Evolutionary conservation across 257 asterid species (phyloP).

Genomic region (Anisodus acutangulus): DNA sequence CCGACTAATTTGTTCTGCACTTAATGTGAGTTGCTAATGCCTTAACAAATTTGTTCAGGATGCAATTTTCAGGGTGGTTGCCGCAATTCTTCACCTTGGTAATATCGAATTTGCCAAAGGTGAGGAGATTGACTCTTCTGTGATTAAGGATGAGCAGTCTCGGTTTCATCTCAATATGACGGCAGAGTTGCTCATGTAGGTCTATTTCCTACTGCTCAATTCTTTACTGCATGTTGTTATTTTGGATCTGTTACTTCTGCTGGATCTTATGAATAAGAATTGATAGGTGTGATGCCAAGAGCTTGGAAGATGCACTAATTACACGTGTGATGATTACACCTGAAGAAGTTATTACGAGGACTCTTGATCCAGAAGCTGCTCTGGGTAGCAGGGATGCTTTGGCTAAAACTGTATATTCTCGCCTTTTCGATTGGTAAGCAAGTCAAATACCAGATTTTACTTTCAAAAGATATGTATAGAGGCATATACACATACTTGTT

Average conservation of each 20-base stretch:
- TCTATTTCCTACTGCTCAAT: slow-evolving; percentile 28
- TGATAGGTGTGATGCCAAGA: slow-evolving; percentile 88
- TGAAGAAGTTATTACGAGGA: slow-evolving; percentile 91
- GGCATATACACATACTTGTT: neutral
- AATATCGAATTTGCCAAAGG: slow-evolving; percentile 95
- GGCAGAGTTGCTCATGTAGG: slow-evolving; percentile 90
- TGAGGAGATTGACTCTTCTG: slow-evolving; percentile 92
- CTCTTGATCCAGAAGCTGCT: slow-evolving; percentile 95
- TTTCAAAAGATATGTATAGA: slow-evolving; percentile 25
- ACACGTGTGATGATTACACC: slow-evolving; percentile 99
- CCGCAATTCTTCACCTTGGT: slow-evolving; percentile 96
- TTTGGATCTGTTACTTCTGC: slow-evolving; percentile 21
- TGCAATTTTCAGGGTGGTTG: slow-evolving; percentile 92
- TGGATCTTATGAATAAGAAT: slow-evolving; percentile 37
- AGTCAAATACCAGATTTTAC: slow-evolving; percentile 7
- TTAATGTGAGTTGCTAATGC: slow-evolving; percentile 35
- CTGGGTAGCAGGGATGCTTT: slow-evolving; percentile 96
- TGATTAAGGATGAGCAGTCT: slow-evolving; percentile 86
- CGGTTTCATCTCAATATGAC: slow-evolving; percentile 84
- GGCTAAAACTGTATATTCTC: slow-evolving; percentile 87
- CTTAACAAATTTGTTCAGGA: slow-evolving; percentile 57
- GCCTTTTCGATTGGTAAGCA: slow-evolving; percentile 84
- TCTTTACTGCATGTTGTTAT: slow-evolving; percentile 22
- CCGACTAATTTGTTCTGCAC: slow-evolving; percentile 29
- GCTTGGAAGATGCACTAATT: slow-evolving; percentile 93